Evolutionary conservation across 495 filamentous ascomycete species (phyloP).

Genomic region (Penicillium paradoxum): DNA sequence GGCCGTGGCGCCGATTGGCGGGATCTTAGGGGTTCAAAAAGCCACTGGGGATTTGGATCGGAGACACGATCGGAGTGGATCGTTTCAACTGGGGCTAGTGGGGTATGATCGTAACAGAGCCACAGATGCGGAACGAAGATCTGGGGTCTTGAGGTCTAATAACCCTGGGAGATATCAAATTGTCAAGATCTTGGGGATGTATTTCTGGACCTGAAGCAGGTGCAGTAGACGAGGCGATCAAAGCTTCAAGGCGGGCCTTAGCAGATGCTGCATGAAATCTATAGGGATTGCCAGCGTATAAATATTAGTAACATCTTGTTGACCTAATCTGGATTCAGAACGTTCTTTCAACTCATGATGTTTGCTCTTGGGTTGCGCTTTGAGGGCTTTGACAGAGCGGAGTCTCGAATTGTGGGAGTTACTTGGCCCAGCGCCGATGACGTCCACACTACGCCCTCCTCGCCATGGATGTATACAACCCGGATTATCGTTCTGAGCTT

Average conservation of each 20-base stretch:
- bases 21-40: neutral
- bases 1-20: conserved; percentile 5
- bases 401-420: too few relatives aligned
- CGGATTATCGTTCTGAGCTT: too few relatives aligned
- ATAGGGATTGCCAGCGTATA: neutral
- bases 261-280: neutral
- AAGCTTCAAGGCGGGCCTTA: conserved; percentile 9
- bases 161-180: conserved; percentile 1
- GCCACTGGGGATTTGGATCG: neutral
- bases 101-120: conserved; percentile 2
- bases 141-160: too few relatives aligned
- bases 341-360: neutral
- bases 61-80: neutral
- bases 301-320: neutral
- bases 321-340: neutral
- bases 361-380: neutral
- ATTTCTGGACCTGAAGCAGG: neutral
- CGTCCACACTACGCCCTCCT: too few relatives aligned
- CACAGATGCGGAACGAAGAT: neutral
- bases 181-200: neutral
- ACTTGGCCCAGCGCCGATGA: too few relatives aligned
- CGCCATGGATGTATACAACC: too few relatives aligned
- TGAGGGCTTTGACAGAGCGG: too few relatives aligned
- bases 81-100: conserved; percentile 1
- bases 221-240: neutral